phyloP scores from a whole-genome alignment of 768 basidiomycete genomes.

The Trametes cubensis region DNA sequence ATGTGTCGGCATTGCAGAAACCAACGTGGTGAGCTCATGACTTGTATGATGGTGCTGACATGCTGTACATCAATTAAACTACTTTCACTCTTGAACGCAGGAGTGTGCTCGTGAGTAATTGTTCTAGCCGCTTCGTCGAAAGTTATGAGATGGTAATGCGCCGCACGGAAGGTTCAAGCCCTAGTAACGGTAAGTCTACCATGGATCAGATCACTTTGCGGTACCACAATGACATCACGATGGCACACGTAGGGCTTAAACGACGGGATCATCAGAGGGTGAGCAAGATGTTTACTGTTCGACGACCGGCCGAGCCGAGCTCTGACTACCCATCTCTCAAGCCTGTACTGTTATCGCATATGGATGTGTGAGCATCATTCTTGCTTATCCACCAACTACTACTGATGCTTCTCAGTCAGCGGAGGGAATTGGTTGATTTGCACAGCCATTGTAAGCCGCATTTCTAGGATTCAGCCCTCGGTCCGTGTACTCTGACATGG shows the following conservation, averaged over 20 bases:
- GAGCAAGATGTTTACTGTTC: too few species aligned
- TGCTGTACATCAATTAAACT: too few species aligned
- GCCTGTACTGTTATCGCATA: not conserved
- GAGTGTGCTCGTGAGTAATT: conserved; percentile 13
- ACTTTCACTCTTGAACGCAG: not conserved
- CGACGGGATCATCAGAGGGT: not conserved
- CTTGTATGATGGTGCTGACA: too few species aligned
- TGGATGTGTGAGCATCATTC: not conserved
- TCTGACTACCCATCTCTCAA: not conserved
- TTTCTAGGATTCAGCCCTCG: not conserved
- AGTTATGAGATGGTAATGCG: too few species aligned
- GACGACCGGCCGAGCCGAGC: too few species aligned
- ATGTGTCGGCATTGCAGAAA: not conserved
- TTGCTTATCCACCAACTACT: not conserved
- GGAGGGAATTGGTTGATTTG: not conserved
- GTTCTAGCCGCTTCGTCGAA: too few species aligned
- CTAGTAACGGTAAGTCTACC: not conserved
- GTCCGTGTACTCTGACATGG: not conserved
- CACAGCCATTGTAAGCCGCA: not conserved
- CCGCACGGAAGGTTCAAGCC: not conserved
- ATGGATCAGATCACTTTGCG: too few species aligned
- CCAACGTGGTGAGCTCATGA: conserved; percentile 16
- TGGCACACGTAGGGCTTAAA: not conserved
- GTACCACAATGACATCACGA: too few species aligned
- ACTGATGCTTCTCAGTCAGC: not conserved